Evolutionary conservation across 306 rosid species (phyloP), one percentile per base, ranked within the genome.

Genomic region (Benincasa hispida): DNA sequence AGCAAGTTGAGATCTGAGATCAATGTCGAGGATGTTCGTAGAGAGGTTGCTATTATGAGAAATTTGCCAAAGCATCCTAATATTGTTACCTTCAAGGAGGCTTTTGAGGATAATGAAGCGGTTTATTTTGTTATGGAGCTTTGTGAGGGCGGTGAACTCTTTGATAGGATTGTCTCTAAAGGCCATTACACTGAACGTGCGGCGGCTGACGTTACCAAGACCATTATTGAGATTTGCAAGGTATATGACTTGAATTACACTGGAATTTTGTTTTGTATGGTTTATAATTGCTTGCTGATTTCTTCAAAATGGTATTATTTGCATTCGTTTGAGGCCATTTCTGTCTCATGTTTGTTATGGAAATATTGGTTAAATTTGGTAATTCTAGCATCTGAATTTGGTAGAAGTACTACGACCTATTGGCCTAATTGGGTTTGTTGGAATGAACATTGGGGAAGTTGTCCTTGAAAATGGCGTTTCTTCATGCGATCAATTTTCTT

Each of bases 161-260:
- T 94, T 45, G 98, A 94, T 82, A 75, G 91, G 78, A 94, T 94
- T 19, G 95, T 94, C 17, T 69, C 87, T 0, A 87, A 85, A 60
- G 98, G 97, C 4, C 98, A 90, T 83, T 94, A 94, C 80, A 91
- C 96, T 0, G 98, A 94, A 61, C 90, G 97, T 1, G 94, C 96
- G 6, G 98, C 98, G 4, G 97, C 96, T 6, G 80, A 80, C 14
- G 90, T 91, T 13, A 51, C 87, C 75, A 91, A 86, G 77, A 91
- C 93, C 39, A 91, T 94, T 50, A 82, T 94, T 57, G 91, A 91
- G 65, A 89, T 94, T 78, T 94, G 97, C 91, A 82, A 90, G 98
- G 98, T 86, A 73, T 48, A 51, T 21, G 21, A 27, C 1, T 28
- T 19, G 3, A 45, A 45, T 13, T 41, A 32, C 35, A 4, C 35